A percentile compares a stretch with the other conserved stretches of the same genome.
Evolutionary conservation across 768 basidiomycete genomes (phyloP).

Genomic region (Galerina sulciceps): DNA sequence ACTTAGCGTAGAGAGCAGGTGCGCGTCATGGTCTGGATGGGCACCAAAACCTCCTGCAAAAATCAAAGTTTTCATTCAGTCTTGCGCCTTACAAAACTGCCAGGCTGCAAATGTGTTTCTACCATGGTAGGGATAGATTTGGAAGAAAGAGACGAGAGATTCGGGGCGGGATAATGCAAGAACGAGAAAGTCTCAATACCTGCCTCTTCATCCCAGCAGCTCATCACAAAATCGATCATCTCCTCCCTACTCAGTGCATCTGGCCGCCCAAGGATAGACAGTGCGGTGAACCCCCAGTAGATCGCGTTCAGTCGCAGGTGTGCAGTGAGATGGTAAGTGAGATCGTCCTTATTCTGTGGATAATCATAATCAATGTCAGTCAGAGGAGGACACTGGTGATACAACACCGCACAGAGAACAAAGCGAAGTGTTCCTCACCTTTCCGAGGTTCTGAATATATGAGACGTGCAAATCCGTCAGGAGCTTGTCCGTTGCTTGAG

Average conservation of each 20-base stretch:
- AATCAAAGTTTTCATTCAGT: too few species aligned
- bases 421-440: slow-evolving; percentile 7
- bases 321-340: slow-evolving; percentile 87
- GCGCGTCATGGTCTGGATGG: slow-evolving; percentile 92
- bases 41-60: slow-evolving; percentile 85
- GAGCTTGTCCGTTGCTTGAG: slow-evolving; percentile 9
- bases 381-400: neutral
- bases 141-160: neutral
- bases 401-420: neutral
- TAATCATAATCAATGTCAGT: neutral
- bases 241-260: slow-evolving; percentile 84
- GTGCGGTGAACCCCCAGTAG: slow-evolving; percentile 94
- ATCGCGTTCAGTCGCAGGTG: slow-evolving; percentile 95
- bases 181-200: slow-evolving; percentile 31
- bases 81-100: too few species aligned
- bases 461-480: slow-evolving; percentile 20
- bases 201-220: slow-evolving; percentile 93
- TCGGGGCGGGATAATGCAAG: neutral
- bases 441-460: slow-evolving; percentile 24
- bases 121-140: neutral
- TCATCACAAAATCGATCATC: slow-evolving; percentile 88
- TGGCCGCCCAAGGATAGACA: slow-evolving; percentile 76
- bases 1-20: slow-evolving; percentile 84
- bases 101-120: neutral
- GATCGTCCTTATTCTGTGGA: slow-evolving; percentile 76